phyloP scores from a whole-genome alignment of 228 moss, liverwort and hornwort species.

The Sphagnum fallax region DNA sequence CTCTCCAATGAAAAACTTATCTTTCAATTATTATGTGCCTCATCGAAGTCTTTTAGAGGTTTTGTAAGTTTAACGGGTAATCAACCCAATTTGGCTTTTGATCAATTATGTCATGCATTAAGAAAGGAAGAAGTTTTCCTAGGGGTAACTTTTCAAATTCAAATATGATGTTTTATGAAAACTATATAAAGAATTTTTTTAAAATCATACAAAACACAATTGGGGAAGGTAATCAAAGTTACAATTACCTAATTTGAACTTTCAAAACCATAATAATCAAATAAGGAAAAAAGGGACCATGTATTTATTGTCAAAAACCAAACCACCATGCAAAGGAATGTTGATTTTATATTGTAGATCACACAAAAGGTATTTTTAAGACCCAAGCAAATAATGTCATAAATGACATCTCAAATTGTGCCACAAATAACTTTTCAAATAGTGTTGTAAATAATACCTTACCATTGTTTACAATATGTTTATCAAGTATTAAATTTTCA shows the following conservation, averaged over 20 bases:
- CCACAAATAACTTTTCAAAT: background rate
- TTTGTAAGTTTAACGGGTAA: background rate
- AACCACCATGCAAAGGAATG: background rate
- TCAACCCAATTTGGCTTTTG: background rate
- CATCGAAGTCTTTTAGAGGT: background rate
- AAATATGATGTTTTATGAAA: background rate
- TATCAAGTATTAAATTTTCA: background rate
- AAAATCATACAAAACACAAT: background rate
- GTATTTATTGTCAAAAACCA: background rate
- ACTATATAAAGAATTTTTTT: background rate
- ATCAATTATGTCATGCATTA: background rate
- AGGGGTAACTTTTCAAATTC: background rate
- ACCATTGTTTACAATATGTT: background rate
- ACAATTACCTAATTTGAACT: no score
- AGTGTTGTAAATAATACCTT: background rate
- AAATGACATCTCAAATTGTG: no score
- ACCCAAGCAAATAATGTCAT: no score
- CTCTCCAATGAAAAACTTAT: background rate
- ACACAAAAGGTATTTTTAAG: background rate
- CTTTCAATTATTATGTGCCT: background rate
- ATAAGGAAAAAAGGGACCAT: background rate
- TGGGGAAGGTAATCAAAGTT: background rate
- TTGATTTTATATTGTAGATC: background rate
- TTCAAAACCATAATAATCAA: background rate
- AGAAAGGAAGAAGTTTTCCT: background rate